Evolutionary conservation across 2,329 filamentous ascomycete species (phyloP), one percentile per base, ranked within the genome.

Genomic region (Graphiopsis chlorocephala): DNA sequence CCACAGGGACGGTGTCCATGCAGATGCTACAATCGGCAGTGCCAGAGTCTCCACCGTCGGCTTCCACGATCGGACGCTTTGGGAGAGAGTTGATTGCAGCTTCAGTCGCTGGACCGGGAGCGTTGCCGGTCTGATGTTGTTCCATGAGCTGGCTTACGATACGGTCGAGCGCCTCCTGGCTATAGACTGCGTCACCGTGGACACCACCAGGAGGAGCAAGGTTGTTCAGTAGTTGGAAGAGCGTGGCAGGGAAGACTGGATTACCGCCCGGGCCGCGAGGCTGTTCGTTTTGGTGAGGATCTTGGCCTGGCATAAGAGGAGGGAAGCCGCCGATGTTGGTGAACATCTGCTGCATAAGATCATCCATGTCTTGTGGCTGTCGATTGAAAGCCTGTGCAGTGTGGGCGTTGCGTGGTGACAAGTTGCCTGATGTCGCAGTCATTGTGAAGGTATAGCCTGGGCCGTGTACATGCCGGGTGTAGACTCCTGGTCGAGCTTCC

Each of bases 61-160:
- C 80, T 59, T 91, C 86, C 2, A 95, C 81, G 50, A 85, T 85
- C 69, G 88, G 90, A 70, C 89, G 90, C 29, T 67, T 72, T 10
- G 91, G 86, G 5, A 99, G 80, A 3, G 85, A 84, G 28, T 85
- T 83, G 63, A 99, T 93, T 0, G 91, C 91, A 53, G 85, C 84
- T 66, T 88, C 84, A 0, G 92, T 84, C 10, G 94, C 94, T 3
- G 94, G 93, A 0, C 91, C 90, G 0, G 93, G 90, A 0, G 91
- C 94, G 69, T 90, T 92, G 0, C 89, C 90, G 61, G 84, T 84
- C 2, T 88, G 85, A 64, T 93, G 90, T 66, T 91, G 87, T 70
- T 97, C 94, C 89, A 97, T 95, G 50, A 98, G 82, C 70, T 90
- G 86, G 0, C 91, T 90, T 64, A 99, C 90, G 68, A 98, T 91